These are phyloP conservation scores for Canariomyces notabilis DNA, from an alignment of 2,329 filamentous ascomycete genomes.

Conservation along the genomic window DNA sequence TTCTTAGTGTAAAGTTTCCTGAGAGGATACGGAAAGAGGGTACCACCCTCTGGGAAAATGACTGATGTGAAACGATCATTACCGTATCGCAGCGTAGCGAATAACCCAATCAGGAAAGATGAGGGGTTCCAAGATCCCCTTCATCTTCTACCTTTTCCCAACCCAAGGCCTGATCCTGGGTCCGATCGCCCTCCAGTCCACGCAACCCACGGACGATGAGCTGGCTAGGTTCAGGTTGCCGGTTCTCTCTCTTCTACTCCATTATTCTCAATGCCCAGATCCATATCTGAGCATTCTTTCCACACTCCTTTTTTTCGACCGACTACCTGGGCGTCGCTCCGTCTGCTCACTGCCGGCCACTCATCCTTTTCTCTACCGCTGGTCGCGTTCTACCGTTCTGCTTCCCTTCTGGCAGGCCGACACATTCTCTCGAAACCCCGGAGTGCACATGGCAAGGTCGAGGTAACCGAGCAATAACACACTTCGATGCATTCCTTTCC, in stretches of 20 bases:
- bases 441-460: conserved; percentile 5
- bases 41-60: too few relatives aligned
- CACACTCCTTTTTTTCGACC: background rate
- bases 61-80: too few relatives aligned
- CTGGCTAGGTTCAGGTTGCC: too few relatives aligned
- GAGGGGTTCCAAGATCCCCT: background rate
- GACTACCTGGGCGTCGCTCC: too few relatives aligned
- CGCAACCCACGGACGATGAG: background rate
- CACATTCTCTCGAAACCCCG: conserved; percentile 6
- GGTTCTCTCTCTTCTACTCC: background rate
- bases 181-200: background rate
- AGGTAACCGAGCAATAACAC: background rate
- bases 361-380: conserved; percentile 2
- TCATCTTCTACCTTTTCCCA: background rate
- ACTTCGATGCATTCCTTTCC: background rate
- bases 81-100: too few relatives aligned
- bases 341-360: background rate
- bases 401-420: background rate
- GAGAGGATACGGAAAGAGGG: too few relatives aligned
- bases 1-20: too few relatives aligned
- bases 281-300: background rate
- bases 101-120: too few relatives aligned
- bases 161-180: background rate
- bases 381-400: conserved; percentile 6
- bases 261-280: background rate